Evolutionary conservation across 495 filamentous ascomycete genomes (phyloP), one percentile per base, ranked within the genome.

Genomic region (Trichoderma asperelloides): DNA sequence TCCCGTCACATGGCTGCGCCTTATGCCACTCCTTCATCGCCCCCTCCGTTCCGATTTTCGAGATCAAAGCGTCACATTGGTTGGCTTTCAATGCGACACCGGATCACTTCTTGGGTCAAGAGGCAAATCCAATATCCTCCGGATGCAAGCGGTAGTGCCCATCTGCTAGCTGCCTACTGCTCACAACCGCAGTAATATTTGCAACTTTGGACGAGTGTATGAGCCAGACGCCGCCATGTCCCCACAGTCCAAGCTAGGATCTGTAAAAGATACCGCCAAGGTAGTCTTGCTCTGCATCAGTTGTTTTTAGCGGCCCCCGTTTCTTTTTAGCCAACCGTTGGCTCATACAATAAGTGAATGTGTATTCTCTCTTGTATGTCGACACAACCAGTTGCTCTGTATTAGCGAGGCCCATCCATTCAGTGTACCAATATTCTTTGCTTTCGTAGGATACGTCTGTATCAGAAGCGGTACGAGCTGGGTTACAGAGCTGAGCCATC

Each of bases 221-320:
- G 21, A 60, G 55, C 23, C 55, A 60, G 23, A 30, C 55, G 55
- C 55, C 55, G 23, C 55, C 55, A 27, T 2, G 55, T 60, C 27
- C 11, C 55, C 55, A 60, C 55, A 60, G 6, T 30, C 25, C 23
- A 18, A 30, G n/a, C 55, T 60, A 60, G 55, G 55, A 60, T 60
- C 55, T 60, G 8, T 28, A 16, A 28, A 30, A 30, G 9, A 60
- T 15, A 21, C 9, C 55, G 55, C 55, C 55, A 60, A 30, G 2
- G 25, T 37, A 8, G 33, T 60, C 55, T 21, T 60, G 55, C 55
- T 60, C 55, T 60, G 55, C 55, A 60, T 60, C 13, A 60, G 55
- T 60, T 33, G 7, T n/a, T 9, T n/a, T 60, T 60, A 60, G 55
- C 55, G 55, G 23, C 55, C 55, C 5, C 55, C 55, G 55, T 60